These are phyloP conservation scores for Metarhizium sp. DNA, from an alignment of 2,329 filamentous ascomycete genomes.

Conservation along the genomic window DNA sequence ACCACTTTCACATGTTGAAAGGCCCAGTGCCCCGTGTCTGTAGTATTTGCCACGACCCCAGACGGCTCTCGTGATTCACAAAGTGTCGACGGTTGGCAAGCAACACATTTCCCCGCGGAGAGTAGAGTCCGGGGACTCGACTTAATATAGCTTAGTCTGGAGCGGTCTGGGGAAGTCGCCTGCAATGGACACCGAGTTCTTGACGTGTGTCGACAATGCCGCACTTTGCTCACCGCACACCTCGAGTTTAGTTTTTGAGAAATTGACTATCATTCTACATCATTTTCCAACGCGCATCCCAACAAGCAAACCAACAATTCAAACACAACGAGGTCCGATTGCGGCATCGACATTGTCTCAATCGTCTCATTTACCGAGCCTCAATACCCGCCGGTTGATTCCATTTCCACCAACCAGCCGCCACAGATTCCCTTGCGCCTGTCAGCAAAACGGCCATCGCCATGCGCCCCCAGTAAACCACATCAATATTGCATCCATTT, in stretches of 20 bases:
- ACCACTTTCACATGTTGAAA: conserved; percentile 4
- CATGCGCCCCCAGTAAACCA: background rate
- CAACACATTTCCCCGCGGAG: too few species aligned
- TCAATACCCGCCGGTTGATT: background rate
- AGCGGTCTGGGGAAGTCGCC: background rate
- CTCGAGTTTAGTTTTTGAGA: background rate
- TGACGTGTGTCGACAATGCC: background rate
- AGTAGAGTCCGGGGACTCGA: background rate
- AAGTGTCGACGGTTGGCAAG: too few species aligned
- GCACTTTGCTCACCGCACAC: background rate
- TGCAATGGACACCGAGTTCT: background rate
- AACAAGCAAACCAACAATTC: background rate
- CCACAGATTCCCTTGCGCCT: background rate
- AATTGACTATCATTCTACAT: background rate
- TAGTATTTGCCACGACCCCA: too few species aligned
- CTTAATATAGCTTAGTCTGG: background rate
- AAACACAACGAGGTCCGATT: background rate
- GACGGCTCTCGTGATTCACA: too few species aligned
- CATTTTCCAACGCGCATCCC: background rate
- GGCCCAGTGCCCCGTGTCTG: background rate
- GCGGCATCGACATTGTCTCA: background rate
- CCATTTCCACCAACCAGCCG: background rate
- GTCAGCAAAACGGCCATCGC: background rate
- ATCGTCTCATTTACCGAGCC: background rate
- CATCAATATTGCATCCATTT: background rate